These are phyloP conservation scores for Lactarius tabidus DNA, from an alignment of 768 basidiomycete genomes.

Conservation along the genomic window DNA sequence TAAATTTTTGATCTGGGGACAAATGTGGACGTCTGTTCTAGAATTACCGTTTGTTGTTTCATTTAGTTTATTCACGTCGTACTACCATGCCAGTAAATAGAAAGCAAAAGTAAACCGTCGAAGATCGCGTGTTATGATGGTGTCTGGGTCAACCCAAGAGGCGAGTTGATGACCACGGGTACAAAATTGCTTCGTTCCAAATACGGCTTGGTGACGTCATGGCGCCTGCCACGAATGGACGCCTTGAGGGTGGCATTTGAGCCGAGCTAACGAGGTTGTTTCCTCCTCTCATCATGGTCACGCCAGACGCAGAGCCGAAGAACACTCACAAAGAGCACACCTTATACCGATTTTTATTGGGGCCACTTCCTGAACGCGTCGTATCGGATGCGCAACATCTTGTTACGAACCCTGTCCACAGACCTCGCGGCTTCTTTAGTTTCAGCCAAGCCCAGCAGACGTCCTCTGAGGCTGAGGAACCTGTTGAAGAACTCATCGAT, in stretches of 20 bases:
- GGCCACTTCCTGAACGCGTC: slow-evolving; percentile 68
- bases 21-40: too few species aligned
- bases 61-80: too few species aligned
- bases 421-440: slow-evolving; percentile 19
- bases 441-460: slow-evolving; percentile 29
- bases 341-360: slow-evolving; percentile 62
- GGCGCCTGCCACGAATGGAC: not conserved
- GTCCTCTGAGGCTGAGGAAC: slow-evolving; percentile 33
- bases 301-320: slow-evolving; percentile 7
- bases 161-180: too few species aligned
- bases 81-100: too few species aligned
- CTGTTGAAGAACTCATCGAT: slow-evolving; percentile 48
- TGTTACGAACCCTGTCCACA: slow-evolving; percentile 22
- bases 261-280: not conserved
- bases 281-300: slow-evolving; percentile 17
- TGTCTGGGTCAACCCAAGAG: too few species aligned
- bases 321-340: slow-evolving; percentile 31
- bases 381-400: slow-evolving; percentile 32
- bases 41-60: too few species aligned
- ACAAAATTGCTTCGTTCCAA: not conserved
- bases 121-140: too few species aligned
- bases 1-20: too few species aligned
- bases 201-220: slow-evolving; percentile 1
- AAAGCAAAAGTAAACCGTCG: too few species aligned
- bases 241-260: not conserved